Evolutionary conservation across 2,329 filamentous ascomycete species (phyloP).

Genomic region (Allantophomopsis cytisporea): DNA sequence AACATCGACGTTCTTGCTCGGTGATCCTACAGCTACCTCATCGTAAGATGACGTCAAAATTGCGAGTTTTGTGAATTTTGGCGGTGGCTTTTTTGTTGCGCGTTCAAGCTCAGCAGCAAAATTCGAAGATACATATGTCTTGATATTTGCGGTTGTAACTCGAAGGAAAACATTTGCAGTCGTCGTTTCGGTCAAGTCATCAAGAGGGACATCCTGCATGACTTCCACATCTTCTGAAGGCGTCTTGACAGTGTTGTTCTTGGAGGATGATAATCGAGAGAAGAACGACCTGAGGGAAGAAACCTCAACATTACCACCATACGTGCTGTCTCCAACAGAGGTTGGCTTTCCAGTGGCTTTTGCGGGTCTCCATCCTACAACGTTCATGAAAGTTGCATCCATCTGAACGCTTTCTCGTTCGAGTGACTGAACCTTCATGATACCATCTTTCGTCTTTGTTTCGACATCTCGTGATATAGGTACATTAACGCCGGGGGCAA

Average conservation of each 20-base stretch:
- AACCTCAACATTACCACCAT: conserved; percentile 24
- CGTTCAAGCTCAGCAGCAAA: conserved; percentile 83
- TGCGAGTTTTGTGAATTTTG: conserved; percentile 72
- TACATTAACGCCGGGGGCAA: conserved; percentile 62
- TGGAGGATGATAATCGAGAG: conserved; percentile 51
- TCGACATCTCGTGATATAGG: conserved; percentile 67
- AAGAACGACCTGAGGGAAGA: conserved; percentile 70
- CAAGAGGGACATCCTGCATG: conserved; percentile 46
- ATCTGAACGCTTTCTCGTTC: conserved; percentile 84
- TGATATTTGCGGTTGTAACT: conserved; percentile 72
- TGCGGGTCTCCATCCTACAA: conserved; percentile 67
- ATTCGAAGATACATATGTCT: conserved; percentile 56
- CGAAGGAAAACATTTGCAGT: conserved; percentile 77
- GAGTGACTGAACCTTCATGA: conserved; percentile 78
- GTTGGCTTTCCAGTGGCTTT: conserved; percentile 2
- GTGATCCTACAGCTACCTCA: conserved; percentile 46
- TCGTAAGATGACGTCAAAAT: conserved; percentile 88
- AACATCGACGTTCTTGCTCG: conserved; percentile 56
- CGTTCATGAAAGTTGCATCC: conserved; percentile 78
- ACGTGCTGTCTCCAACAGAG: conserved; percentile 3
- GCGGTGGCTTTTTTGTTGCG: conserved; percentile 93
- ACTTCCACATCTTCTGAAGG: conserved; percentile 50
- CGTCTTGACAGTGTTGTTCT: conserved; percentile 35
- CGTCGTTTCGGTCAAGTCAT: conserved; percentile 59
- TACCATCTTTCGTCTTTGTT: conserved; percentile 67